phyloP scores from a whole-genome alignment of 345 rosid species.

The Fremontodendron californicum region DNA sequence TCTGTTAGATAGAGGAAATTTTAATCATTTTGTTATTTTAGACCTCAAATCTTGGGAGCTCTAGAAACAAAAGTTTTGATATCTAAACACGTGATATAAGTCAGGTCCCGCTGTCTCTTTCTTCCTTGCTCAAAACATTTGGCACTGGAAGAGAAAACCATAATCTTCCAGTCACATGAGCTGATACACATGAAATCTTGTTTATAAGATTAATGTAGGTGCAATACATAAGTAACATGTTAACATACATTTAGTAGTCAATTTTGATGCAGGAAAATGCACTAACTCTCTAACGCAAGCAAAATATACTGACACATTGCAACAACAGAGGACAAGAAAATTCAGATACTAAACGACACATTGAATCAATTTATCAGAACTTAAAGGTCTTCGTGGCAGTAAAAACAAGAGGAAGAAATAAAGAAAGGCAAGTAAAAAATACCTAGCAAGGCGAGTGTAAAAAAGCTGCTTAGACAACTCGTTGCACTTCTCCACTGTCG shows the following conservation, averaged over 20 bases:
- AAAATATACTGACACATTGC: neutral
- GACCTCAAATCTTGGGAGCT: neutral
- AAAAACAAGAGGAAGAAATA: neutral
- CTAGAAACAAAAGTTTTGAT: neutral
- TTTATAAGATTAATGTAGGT: no score
- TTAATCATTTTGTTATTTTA: neutral
- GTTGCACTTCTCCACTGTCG: constrained; percentile 70
- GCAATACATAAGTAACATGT: no score
- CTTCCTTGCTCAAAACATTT: neutral
- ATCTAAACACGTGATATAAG: neutral
- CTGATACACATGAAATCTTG: no score
- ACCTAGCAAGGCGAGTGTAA: constrained; percentile 92
- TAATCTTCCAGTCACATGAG: neutral
- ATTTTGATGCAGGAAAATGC: constrained; percentile 39
- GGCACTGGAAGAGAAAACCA: neutral
- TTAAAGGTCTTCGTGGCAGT: neutral
- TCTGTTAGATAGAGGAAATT: neutral
- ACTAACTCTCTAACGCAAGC: constrained; percentile 26
- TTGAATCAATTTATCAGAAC: neutral
- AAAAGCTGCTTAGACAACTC: constrained; percentile 73
- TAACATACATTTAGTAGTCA: no score
- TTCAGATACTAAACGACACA: neutral
- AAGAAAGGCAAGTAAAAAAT: neutral
- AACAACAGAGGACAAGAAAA: neutral
- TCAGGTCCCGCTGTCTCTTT: neutral